phyloP scores from a whole-genome alignment of 805 yeast species.

The Candida xyloterini region DNA sequence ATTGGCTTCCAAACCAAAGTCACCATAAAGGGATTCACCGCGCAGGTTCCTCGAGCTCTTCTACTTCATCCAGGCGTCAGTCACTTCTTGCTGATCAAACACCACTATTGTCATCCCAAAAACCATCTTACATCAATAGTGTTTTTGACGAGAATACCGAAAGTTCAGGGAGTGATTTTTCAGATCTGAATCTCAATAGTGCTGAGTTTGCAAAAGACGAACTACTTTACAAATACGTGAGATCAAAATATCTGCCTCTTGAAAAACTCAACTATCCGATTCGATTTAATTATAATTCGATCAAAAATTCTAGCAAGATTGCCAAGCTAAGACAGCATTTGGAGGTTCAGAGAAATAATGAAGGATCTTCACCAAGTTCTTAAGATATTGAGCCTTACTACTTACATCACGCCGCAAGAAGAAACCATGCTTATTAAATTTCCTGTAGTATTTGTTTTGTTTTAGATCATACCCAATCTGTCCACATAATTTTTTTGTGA shows the following conservation, averaged over 20 bases:
- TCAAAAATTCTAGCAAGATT: conserved; percentile 20
- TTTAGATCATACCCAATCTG: no score
- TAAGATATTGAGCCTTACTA: no score
- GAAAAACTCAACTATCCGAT: conserved; percentile 42
- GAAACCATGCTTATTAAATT: no score
- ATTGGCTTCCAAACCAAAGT: conserved; percentile 57
- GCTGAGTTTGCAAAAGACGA: conserved; percentile 36
- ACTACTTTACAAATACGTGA: conserved; percentile 33
- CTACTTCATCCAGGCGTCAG: conserved; percentile 10
- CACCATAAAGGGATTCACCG: background rate
- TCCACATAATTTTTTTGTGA: no score
- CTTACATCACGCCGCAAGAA: no score
- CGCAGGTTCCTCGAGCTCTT: conserved; percentile 12
- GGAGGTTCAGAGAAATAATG: conserved; percentile 1
- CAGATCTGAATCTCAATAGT: conserved; percentile 2
- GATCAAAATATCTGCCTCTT: conserved; percentile 35
- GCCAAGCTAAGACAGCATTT: conserved; percentile 13
- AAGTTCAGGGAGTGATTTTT: background rate
- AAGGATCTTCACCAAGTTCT: background rate
- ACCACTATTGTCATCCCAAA: conserved; percentile 11
- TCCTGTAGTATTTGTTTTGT: no score
- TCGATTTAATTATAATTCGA: conserved; percentile 23
- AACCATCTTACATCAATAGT: conserved; percentile 12
- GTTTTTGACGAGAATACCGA: conserved; percentile 3
- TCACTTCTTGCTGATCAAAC: conserved; percentile 8